These are phyloP conservation scores for Capsella bursapastoris DNA, from an alignment of 345 rosid species.

Conservation along the genomic window DNA sequence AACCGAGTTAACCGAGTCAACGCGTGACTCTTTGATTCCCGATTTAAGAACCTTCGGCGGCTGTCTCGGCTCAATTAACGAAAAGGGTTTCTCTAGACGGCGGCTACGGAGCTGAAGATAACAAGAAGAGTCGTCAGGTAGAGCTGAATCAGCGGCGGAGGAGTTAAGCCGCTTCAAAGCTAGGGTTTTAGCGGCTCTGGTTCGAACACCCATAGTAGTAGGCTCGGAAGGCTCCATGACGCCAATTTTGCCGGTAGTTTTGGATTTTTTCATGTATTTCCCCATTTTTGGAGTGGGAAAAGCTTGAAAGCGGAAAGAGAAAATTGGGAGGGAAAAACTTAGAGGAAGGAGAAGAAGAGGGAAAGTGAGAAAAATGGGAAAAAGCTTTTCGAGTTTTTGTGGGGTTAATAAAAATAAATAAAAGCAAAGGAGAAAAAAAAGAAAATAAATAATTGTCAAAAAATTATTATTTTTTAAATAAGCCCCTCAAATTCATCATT, in stretches of 20 bases:
- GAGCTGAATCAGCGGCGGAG: slow-evolving; percentile 32
- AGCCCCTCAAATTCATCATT: too few species aligned
- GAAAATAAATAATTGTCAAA: too few species aligned
- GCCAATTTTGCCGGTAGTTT: slow-evolving; percentile 26
- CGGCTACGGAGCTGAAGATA: slow-evolving; percentile 76
- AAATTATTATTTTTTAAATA: too few species aligned
- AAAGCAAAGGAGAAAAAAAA: slow-evolving; percentile 8
- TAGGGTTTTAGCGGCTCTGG: slow-evolving; percentile 53
- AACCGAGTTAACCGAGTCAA: slow-evolving; percentile 28
- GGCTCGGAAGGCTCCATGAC: slow-evolving; percentile 44
- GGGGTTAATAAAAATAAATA: background rate
- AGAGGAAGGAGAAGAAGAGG: slow-evolving; percentile 32
- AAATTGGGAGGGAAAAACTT: slow-evolving; percentile 42
- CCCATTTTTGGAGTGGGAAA: slow-evolving; percentile 34
- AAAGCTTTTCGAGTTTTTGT: slow-evolving; percentile 30
- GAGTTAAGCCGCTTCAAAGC: slow-evolving; percentile 47
- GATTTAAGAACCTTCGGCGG: slow-evolving; percentile 7
- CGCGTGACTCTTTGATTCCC: slow-evolving; percentile 31
- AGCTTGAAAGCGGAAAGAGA: slow-evolving; percentile 36
- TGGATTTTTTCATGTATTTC: slow-evolving; percentile 49
- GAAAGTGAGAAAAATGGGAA: background rate
- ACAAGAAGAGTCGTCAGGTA: slow-evolving; percentile 45
- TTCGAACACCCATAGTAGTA: slow-evolving; percentile 41
- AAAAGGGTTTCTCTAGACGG: slow-evolving; percentile 58
- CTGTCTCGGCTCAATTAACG: slow-evolving; percentile 26